Conservation (phyloP, 169 alveolate genomes). For the Eimeria falciformis region DNA sequence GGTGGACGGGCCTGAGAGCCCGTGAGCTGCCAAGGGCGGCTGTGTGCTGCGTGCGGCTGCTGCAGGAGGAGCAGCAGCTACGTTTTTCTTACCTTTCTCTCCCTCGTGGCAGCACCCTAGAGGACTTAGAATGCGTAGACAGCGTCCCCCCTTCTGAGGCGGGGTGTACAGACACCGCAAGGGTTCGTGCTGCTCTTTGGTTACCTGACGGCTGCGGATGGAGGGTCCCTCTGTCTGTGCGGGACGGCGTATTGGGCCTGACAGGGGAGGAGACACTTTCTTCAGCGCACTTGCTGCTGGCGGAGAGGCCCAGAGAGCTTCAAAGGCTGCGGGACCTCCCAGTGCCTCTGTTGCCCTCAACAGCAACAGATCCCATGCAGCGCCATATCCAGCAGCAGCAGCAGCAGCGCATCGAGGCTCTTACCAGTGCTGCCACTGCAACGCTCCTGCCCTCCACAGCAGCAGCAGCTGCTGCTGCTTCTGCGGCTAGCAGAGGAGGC, state of each 20-base stretch:
- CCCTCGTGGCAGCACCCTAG: constrained; percentile 2
- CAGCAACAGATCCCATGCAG: neutral
- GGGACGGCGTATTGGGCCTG: neutral
- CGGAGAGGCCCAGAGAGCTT: constrained; percentile 29
- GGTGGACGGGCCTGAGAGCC: constrained; percentile 16
- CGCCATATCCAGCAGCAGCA: constrained; percentile 8
- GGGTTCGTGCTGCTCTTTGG: constrained; percentile 24
- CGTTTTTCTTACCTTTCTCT: neutral
- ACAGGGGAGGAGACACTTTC: constrained; percentile 54
- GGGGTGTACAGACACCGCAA: neutral
- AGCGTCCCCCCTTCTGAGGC: constrained; percentile 14
- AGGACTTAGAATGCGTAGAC: constrained; percentile 39
- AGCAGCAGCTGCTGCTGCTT: neutral
- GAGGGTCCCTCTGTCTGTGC: constrained; percentile 34
- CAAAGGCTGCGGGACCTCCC: constrained; percentile 4
- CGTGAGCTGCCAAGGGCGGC: neutral
- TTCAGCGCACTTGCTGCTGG: constrained; percentile 45
- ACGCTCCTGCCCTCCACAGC: neutral
- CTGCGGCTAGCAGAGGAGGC: neutral
- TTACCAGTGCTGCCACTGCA: constrained; percentile 21
- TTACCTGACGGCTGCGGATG: constrained; percentile 40
- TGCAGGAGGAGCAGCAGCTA: constrained; percentile 12
- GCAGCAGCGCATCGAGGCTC: constrained; percentile 14
- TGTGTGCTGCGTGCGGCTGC: constrained; percentile 46
- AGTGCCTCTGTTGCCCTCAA: neutral